Evolutionary conservation across 352 stramenopile genomes (phyloP).

Genomic region (Elongisporangium senticosum): DNA sequence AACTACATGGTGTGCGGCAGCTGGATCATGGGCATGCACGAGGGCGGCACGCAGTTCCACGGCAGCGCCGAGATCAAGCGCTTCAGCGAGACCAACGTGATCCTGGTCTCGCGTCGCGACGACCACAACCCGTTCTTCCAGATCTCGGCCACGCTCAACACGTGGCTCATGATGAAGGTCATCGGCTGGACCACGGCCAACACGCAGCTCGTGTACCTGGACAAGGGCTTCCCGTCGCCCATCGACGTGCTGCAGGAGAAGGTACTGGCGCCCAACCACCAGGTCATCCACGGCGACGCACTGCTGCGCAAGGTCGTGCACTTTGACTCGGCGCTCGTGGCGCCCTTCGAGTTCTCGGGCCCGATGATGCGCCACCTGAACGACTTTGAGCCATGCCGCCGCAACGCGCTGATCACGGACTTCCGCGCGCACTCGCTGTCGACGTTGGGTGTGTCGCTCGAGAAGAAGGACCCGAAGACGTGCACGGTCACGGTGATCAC

Average conservation of each 20-base stretch:
- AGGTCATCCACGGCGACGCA: conserved; percentile 20
- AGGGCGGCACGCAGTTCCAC: conserved; percentile 5
- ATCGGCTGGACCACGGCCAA: conserved; percentile 23
- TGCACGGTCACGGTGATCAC: conserved; percentile 60
- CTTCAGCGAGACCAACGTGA: conserved; percentile 4
- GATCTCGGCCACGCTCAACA: conserved; percentile 31
- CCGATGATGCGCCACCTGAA: conserved; percentile 43
- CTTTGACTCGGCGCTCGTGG: conserved; percentile 30
- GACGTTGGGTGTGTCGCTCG: conserved; percentile 14
- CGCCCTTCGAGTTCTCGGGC: conserved; percentile 29
- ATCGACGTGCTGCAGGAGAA: conserved; percentile 41
- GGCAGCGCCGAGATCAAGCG: background rate
- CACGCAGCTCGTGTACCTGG: conserved; percentile 39
- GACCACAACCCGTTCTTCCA: conserved; percentile 61
- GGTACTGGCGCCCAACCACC: conserved; percentile 21
- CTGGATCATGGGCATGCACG: background rate
- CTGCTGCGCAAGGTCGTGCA: conserved; percentile 26
- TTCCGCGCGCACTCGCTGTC: conserved; percentile 18
- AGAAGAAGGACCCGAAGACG: conserved; percentile 8
- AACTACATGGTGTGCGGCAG: conserved; percentile 5
- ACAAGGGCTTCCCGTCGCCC: conserved; percentile 30
- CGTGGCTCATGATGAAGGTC: conserved; percentile 30
- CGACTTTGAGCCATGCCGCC: conserved; percentile 34
- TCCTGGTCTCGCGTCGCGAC: conserved; percentile 35
- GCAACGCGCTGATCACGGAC: conserved; percentile 14